These are phyloP conservation scores for Cerioporus squamosus DNA, from an alignment of 1,284 basidiomycete genomes.

Conservation along the genomic window DNA sequence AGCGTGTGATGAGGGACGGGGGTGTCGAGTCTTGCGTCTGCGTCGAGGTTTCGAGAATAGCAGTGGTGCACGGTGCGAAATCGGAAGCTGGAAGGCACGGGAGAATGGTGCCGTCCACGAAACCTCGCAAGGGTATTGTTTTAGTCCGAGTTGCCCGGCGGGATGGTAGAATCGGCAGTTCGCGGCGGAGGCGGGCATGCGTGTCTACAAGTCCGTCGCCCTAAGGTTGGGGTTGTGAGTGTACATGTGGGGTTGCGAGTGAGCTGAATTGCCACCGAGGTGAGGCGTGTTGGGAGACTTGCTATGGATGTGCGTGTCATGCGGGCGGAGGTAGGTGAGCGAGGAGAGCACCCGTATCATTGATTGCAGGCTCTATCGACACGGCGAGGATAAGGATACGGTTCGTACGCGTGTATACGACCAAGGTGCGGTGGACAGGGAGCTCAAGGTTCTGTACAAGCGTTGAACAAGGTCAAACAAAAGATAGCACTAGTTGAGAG, in stretches of 20 bases:
- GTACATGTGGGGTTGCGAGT: slow-evolving; percentile 2
- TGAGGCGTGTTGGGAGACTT: slow-evolving; percentile 12
- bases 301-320: slow-evolving; percentile 9
- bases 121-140: slow-evolving; percentile 17
- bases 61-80: background rate
- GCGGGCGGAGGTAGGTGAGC: background rate
- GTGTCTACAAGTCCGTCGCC: background rate
- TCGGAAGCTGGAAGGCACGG: slow-evolving; percentile 3
- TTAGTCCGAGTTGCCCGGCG: slow-evolving; percentile 16
- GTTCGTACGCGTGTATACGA: background rate
- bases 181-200: slow-evolving; percentile 18
- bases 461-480: background rate
- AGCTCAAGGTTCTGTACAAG: background rate
- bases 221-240: background rate
- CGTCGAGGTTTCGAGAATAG: slow-evolving; percentile 12
- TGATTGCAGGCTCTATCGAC: background rate
- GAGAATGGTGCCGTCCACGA: slow-evolving; percentile 18
- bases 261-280: background rate
- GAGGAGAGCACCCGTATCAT: too few species aligned
- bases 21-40: background rate
- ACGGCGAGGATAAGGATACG: background rate
- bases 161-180: slow-evolving; percentile 11
- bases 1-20: background rate
- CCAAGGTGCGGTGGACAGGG: background rate
- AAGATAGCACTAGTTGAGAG: background rate